Conservation (phyloP, 768 basidiomycete species). For the Podaxis rugospora region DNA sequence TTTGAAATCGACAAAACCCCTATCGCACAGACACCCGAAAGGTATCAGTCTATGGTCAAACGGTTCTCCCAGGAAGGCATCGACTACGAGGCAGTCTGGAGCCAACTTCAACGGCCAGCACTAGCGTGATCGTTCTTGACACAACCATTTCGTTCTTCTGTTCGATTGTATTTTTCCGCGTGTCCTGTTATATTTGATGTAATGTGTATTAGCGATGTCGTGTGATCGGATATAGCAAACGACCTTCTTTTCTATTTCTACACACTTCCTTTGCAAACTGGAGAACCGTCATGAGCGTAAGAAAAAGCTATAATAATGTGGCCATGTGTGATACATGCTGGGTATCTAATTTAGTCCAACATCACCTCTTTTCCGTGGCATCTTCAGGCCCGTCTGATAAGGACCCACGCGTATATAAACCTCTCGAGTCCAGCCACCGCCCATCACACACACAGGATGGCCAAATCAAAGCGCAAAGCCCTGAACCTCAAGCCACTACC, state of each 20-base stretch:
- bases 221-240: background rate
- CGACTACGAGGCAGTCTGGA: slow-evolving; percentile 27
- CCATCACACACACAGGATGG: background rate
- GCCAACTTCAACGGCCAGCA: slow-evolving; percentile 8
- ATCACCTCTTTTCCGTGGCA: background rate
- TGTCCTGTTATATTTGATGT: no score
- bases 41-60: slow-evolving; percentile 22
- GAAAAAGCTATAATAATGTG: background rate
- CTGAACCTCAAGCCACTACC: background rate
- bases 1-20: slow-evolving; percentile 1
- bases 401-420: background rate
- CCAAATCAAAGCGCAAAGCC: background rate
- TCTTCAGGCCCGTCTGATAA: background rate
- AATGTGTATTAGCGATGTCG: background rate
- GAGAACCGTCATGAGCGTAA: background rate
- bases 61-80: slow-evolving; percentile 24
- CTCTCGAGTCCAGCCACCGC: background rate
- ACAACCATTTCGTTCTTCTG: background rate
- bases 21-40: slow-evolving; percentile 14
- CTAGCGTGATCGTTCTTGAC: background rate
- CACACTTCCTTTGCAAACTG: no score
- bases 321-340: background rate
- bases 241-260: background rate
- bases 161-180: background rate
- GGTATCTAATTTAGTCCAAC: background rate